A percentile compares a stretch with the other conserved stretches of the same genome.
phyloP scores from a whole-genome alignment of 495 filamentous ascomycete species.

The Penicillium fimorum region DNA sequence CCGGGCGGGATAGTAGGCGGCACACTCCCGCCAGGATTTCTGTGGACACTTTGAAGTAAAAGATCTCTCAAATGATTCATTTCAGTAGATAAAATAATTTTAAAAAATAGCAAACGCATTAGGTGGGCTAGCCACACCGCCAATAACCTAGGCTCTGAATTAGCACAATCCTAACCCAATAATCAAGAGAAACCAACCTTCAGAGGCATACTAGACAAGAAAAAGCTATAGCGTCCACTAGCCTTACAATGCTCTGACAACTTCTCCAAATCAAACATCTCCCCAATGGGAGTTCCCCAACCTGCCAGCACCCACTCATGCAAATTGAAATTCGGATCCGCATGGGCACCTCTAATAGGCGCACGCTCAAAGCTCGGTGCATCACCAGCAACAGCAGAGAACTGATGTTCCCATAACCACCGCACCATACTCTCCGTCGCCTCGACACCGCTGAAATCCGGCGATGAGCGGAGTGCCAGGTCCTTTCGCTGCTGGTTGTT shows the following conservation, averaged over 20 bases:
- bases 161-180: slow-evolving; percentile 1
- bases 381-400: slow-evolving; percentile 51
- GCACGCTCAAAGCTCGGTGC: slow-evolving; percentile 30
- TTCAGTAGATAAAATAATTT: neutral
- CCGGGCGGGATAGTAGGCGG: neutral
- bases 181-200: slow-evolving; percentile 34
- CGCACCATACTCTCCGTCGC: slow-evolving; percentile 32
- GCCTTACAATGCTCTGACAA: slow-evolving; percentile 43
- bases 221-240: slow-evolving; percentile 48
- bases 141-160: slow-evolving; percentile 24
- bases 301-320: slow-evolving; percentile 53
- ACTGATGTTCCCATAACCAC: slow-evolving; percentile 48
- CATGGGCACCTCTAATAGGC: slow-evolving; percentile 27
- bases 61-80: neutral
- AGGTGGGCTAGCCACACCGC: slow-evolving; percentile 47
- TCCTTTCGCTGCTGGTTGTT: slow-evolving; percentile 23
- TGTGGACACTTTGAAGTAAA: neutral
- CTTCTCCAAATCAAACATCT: slow-evolving; percentile 56
- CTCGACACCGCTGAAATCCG: slow-evolving; percentile 41
- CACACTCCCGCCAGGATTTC: neutral
- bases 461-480: slow-evolving; percentile 18
- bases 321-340: slow-evolving; percentile 28
- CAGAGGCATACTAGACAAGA: slow-evolving; percentile 52
- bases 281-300: slow-evolving; percentile 56
- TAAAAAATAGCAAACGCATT: slow-evolving; percentile 46